phyloP scores from a whole-genome alignment of 1,139 yeast genomes.

The Yamadazyma taylorii region DNA sequence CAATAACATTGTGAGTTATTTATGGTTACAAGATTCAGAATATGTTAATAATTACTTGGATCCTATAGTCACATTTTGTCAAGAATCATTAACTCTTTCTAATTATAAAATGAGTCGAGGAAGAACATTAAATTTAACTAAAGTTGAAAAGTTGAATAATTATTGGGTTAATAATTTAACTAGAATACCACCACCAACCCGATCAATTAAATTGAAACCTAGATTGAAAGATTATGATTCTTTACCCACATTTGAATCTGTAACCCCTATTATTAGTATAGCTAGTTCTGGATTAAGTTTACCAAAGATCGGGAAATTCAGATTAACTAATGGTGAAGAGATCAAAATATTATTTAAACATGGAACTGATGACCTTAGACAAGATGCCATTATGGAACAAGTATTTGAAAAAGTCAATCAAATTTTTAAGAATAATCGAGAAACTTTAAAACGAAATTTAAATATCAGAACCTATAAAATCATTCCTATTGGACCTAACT shows the following conservation, averaged over 20 bases:
- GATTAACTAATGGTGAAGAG: conserved; percentile 54
- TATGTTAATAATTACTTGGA: conserved; percentile 8
- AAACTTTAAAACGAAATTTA: conserved; percentile 56
- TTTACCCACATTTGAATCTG: conserved; percentile 48
- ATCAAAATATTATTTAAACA: conserved; percentile 72
- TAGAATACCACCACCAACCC: conserved; percentile 70
- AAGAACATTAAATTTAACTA: conserved; percentile 34
- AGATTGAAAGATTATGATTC: conserved; percentile 42
- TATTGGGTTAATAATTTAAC: conserved; percentile 61
- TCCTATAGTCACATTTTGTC: conserved; percentile 47
- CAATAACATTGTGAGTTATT: conserved; percentile 40
- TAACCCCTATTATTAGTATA: conserved; percentile 49
- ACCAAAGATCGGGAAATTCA: conserved; percentile 71
- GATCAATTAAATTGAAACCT: conserved; percentile 39
- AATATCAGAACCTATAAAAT: conserved; percentile 83
- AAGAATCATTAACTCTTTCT: conserved; percentile 53
- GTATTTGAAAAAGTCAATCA: conserved; percentile 85
- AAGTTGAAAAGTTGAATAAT: conserved; percentile 37
- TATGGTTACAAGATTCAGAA: conserved; percentile 14
- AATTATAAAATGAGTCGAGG: conserved; percentile 41
- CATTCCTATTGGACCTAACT: conserved; percentile 81
- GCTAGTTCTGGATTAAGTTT: conserved; percentile 84
- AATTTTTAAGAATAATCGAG: conserved; percentile 58
- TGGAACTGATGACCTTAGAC: conserved; percentile 88
- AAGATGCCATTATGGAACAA: conserved; percentile 97